Evolutionary conservation across 331 rosid species (phyloP).

Genomic region (Ulmus americana): DNA sequence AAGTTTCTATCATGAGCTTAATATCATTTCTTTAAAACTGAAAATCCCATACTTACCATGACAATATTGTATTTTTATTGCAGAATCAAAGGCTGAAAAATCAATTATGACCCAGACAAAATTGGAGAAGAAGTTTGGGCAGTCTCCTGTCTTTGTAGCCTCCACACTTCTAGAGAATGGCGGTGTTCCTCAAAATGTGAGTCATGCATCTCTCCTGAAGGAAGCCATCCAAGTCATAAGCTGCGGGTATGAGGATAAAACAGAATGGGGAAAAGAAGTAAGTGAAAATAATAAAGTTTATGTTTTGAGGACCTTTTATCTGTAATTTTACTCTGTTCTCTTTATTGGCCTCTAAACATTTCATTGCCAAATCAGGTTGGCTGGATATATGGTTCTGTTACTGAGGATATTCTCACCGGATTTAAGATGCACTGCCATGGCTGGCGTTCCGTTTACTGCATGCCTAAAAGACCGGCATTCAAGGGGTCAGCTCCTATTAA

Average conservation of each 20-base stretch:
- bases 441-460: conserved; percentile 95
- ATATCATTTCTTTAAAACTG: not conserved
- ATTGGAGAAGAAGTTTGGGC: conserved; percentile 88
- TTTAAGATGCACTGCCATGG: conserved; percentile 99
- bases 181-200: conserved; percentile 52
- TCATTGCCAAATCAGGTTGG: conserved; percentile 55
- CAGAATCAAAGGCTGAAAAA: conserved; percentile 45
- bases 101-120: conserved; percentile 48
- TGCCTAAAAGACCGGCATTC: conserved; percentile 82
- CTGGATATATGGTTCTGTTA: conserved; percentile 98
- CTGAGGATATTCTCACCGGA: conserved; percentile 97
- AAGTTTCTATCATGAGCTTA: not conserved
- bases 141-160: conserved; percentile 77
- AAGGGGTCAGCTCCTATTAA: conserved; percentile 98
- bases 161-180: conserved; percentile 75
- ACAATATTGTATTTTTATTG: conserved; percentile 23
- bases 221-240: conserved; percentile 96
- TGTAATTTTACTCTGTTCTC: conserved; percentile 4
- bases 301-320: conserved; percentile 1
- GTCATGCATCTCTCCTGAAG: conserved; percentile 79
- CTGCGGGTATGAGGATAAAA: conserved; percentile 95
- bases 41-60: not conserved
- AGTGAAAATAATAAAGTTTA: conserved; percentile 1
- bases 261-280: conserved; percentile 99
- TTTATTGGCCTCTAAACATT: conserved; percentile 9